These are phyloP conservation scores for Abelmoschus esculentus DNA, from an alignment of 345 rosid genomes.

Conservation along the genomic window DNA sequence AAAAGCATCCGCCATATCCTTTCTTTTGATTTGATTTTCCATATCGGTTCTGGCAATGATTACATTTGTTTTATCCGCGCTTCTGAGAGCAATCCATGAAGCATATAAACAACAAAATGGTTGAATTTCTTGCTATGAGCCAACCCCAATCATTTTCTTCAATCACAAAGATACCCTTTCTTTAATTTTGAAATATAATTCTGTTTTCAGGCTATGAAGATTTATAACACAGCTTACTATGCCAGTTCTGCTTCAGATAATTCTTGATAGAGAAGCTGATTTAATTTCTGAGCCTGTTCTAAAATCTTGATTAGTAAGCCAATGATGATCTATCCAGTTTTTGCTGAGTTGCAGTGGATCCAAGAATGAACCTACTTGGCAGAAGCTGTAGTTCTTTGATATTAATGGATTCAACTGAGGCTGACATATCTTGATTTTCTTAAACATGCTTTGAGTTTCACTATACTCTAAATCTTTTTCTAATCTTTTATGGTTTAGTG, in stretches of 20 bases:
- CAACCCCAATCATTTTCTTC: background rate
- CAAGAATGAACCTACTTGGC: constrained; percentile 56
- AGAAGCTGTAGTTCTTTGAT: constrained; percentile 34
- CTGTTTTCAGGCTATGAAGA: constrained; percentile 33
- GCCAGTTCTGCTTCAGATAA: constrained; percentile 99
- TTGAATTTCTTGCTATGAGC: constrained; percentile 79
- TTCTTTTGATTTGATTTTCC: constrained; percentile 26
- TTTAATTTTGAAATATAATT: too few species aligned
- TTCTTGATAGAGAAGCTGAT: constrained; percentile 85
- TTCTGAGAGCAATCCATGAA: constrained; percentile 1
- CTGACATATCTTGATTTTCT: too few species aligned
- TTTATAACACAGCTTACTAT: constrained; percentile 38
- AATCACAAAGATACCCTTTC: too few species aligned
- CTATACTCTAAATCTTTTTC: too few species aligned
- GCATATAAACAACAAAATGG: constrained; percentile 1
- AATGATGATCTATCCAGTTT: constrained; percentile 34
- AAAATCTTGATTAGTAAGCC: background rate
- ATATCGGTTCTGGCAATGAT: constrained; percentile 35
- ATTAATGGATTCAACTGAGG: constrained; percentile 43
- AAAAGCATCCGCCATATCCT: constrained; percentile 27
- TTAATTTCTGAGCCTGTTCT: background rate
- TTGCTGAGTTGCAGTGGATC: constrained; percentile 45
- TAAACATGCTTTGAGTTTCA: too few species aligned
- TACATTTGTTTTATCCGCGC: constrained; percentile 22
- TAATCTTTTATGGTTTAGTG: too few species aligned